Base-by-base conservation (phyloP, 1,284 basidiomycete species). In the Heterobasidion parviporum region DNA sequence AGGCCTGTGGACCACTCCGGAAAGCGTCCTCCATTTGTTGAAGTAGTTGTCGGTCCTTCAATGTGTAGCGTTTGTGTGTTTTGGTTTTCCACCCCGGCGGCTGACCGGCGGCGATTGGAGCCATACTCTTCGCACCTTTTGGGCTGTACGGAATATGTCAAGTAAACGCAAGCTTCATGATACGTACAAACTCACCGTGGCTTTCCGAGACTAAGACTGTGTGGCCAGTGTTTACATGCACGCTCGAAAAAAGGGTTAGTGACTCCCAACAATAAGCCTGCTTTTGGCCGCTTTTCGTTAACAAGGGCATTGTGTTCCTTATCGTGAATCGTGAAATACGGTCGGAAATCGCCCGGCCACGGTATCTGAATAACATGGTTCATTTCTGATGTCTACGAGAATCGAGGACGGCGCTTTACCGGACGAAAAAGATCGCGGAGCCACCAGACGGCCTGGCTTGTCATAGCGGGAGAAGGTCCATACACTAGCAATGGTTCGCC, bases 321-420 rank as follows among this genome's bases (percentile, higher is more conserved):
- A 64, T 98, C 96, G 67, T 98, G 95, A 59, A 98, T 94, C 15
- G 94, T 97, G 62, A 98, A 91, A 69, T 96, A 98, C 0, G 95
- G 96, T 8, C 95, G 79, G 63, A 93, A 85, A 67, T 98, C 95
- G 2, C 85, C 85, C 0, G 87, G 84, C 16, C 92, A 78, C 0
- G 93, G 92, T 33, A 98, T 85, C 87, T 92, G 61, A 12, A 53
- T 45, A 61, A 18, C 54, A 50, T 57, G 26, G 43, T 51, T 44
- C 51, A 18, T 26, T 49, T 34, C 43, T 8, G 3, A 14, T 8
- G 45, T 16, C 12, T 44, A 44, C 41, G 12, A 44, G 0, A 44
- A 44, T 44, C 14, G 16, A 14, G 8, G 5, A 8, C 41, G 14
- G 41, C 41, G 41, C 12, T 82, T 59, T 65, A 92, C 90, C 1